Conservation (phyloP, 768 basidiomycete genomes). For the Tricholomella constricta region DNA sequence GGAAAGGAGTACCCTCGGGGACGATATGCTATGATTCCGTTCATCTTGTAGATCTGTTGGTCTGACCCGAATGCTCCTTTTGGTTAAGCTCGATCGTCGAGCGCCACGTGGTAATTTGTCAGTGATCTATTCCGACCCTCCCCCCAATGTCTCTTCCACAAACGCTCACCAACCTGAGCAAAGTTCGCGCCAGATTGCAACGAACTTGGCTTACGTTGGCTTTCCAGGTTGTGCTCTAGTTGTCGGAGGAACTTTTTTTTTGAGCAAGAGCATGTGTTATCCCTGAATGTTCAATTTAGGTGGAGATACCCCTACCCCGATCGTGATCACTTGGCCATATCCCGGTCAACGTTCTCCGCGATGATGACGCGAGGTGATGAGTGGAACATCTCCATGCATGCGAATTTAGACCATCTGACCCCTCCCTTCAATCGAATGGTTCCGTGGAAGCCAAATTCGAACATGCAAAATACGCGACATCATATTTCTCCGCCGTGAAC, state of each 20-base stretch:
- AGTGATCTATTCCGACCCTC: neutral
- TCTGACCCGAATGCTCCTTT: no score
- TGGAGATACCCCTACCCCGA: neutral
- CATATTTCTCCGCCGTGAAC: neutral
- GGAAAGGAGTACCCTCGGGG: slow-evolving; percentile 77
- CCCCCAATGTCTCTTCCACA: neutral
- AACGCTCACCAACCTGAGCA: no score
- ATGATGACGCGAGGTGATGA: neutral
- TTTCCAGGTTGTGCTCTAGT: no score
- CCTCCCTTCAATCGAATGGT: neutral
- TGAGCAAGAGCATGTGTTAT: neutral
- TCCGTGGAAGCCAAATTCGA: neutral
- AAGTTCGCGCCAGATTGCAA: no score
- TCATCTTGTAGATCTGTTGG: slow-evolving; percentile 45
- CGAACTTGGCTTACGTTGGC: no score
- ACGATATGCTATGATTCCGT: slow-evolving; percentile 82
- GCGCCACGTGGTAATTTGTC: neutral
- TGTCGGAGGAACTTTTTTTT: neutral
- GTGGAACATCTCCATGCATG: neutral
- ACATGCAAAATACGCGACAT: neutral
- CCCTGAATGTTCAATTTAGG: neutral
- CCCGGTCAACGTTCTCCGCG: neutral
- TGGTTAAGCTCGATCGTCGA: no score
- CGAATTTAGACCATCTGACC: neutral
- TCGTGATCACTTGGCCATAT: neutral